Conservation (phyloP, 257 asterid genomes). For the Penstemon davidsonii region DNA sequence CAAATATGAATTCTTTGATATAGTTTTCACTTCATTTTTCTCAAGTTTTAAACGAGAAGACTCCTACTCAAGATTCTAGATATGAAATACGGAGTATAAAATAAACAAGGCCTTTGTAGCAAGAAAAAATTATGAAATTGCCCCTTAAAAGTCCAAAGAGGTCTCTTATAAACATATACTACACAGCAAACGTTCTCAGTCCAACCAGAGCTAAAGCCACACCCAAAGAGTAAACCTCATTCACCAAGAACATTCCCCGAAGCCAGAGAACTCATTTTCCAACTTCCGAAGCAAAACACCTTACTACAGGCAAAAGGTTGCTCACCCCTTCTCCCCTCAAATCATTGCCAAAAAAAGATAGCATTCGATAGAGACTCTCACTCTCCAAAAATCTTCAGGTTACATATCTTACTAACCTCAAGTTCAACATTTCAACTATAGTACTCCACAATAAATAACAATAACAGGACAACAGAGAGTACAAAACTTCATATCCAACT, state of each 20-base stretch:
- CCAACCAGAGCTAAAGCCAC: not conserved
- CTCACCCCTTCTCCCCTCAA: not conserved
- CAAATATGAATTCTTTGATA: not conserved
- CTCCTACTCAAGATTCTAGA: not conserved
- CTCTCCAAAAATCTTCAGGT: not conserved
- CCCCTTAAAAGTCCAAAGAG: constrained; percentile 3
- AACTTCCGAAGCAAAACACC: constrained; percentile 17
- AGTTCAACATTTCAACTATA: not conserved
- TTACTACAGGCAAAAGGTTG: not conserved
- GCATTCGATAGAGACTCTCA: not conserved
- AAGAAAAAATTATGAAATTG: not conserved
- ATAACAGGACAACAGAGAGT: not conserved
- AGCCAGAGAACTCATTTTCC: not conserved
- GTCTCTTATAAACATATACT: not conserved
- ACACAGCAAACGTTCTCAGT: constrained; percentile 8
- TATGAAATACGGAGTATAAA: not conserved
- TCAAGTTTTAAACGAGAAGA: too few relatives aligned
- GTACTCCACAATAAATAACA: not conserved
- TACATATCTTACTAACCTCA: not conserved
- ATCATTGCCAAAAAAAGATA: not conserved
- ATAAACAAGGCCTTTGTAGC: not conserved
- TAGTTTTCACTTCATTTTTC: not conserved
- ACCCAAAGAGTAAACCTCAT: not conserved
- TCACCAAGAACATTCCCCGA: not conserved
- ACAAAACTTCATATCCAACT: constrained; percentile 3